Conservation (phyloP, 495 filamentous ascomycete species). For the Annulohypoxylon bovei region DNA sequence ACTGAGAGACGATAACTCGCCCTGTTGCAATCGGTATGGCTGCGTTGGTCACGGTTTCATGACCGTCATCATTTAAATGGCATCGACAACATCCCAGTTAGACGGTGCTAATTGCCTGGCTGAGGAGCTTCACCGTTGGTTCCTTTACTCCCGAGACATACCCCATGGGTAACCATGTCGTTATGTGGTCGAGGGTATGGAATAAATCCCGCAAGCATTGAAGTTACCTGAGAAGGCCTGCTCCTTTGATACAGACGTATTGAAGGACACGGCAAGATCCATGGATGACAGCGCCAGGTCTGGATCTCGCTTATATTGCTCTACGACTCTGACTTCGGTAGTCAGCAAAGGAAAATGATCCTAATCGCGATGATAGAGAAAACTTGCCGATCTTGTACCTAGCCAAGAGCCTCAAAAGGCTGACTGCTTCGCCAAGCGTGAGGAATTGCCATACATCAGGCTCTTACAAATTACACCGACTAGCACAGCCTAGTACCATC, state of each 20-base stretch:
- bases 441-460: slow-evolving; percentile 30
- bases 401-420: slow-evolving; percentile 46
- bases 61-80: slow-evolving; percentile 36
- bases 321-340: slow-evolving; percentile 29
- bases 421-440: slow-evolving; percentile 43
- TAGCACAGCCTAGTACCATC: slow-evolving; percentile 10
- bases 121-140: slow-evolving; percentile 22
- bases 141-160: slow-evolving; percentile 36
- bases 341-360: slow-evolving; percentile 22
- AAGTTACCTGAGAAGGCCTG: slow-evolving; percentile 4
- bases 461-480: slow-evolving; percentile 26
- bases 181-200: slow-evolving; percentile 26
- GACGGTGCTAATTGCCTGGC: slow-evolving; percentile 30
- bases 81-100: slow-evolving; percentile 20
- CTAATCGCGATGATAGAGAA: slow-evolving; percentile 16
- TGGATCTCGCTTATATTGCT: slow-evolving; percentile 29
- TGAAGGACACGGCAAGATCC: slow-evolving; percentile 10
- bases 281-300: slow-evolving; percentile 7
- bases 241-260: slow-evolving; percentile 1
- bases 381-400: slow-evolving; percentile 41
- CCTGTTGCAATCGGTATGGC: slow-evolving; percentile 13
- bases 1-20: slow-evolving; percentile 19
- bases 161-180: slow-evolving; percentile 42
- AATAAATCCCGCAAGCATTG: slow-evolving; percentile 39
- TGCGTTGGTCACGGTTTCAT: slow-evolving; percentile 21